phyloP scores from a whole-genome alignment of 306 rosid species.

The Sicyos baderoa region DNA sequence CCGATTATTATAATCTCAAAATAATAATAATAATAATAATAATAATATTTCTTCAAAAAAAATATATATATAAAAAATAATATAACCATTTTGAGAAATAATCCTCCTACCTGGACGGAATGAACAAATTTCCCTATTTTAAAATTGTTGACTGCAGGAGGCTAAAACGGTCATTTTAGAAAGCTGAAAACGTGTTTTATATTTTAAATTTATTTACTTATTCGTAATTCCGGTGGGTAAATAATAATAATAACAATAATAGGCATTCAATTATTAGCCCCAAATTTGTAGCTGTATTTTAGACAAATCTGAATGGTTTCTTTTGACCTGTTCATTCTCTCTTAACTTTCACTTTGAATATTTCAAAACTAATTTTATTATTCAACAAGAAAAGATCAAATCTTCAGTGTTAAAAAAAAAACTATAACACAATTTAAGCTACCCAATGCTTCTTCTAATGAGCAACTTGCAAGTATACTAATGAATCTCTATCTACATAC shows the following conservation, averaged over 20 bases:
- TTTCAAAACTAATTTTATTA: neutral
- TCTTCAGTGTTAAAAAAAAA: neutral
- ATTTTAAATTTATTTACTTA: neutral
- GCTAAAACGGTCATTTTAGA: neutral
- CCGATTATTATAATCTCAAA: too few relatives aligned
- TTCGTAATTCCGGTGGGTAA: neutral
- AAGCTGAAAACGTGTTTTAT: neutral
- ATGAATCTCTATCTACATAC: slow-evolving; percentile 33
- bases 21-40: too few relatives aligned
- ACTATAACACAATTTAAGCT: neutral
- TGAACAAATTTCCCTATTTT: neutral
- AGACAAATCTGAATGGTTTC: neutral
- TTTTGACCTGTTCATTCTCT: neutral
- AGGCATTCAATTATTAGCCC: neutral
- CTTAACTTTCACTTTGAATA: neutral
- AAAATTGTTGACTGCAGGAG: neutral
- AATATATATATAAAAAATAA: too few relatives aligned
- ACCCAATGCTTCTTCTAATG: neutral
- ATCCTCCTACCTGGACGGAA: neutral
- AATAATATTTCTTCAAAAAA: too few relatives aligned
- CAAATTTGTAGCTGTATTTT: slow-evolving; percentile 5
- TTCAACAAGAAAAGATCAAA: slow-evolving; percentile 11
- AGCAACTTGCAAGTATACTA: slow-evolving; percentile 3
- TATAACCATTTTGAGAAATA: neutral
- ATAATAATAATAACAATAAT: neutral